Conservation (phyloP, 257 asterid genomes). For the Przewalskia tangutica region DNA sequence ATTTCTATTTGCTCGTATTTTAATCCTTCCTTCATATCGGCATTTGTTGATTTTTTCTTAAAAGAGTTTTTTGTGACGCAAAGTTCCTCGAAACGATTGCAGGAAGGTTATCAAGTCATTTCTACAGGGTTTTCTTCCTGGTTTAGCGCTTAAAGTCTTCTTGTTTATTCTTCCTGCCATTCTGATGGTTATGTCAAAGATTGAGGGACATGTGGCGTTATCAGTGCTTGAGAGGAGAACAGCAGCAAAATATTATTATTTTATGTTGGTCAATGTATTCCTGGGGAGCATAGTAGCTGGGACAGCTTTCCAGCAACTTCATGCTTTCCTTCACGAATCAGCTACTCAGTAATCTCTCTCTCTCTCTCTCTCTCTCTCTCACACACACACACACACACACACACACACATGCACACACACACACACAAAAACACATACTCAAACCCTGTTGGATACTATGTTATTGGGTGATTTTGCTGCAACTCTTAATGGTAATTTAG, state of each 20-base stretch:
- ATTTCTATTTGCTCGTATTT: background rate
- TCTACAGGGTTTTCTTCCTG: conserved; percentile 96
- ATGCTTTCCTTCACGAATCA: conserved; percentile 85
- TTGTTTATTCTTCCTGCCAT: conserved; percentile 53
- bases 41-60: background rate
- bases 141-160: conserved; percentile 76
- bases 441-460: background rate
- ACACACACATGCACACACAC: no score
- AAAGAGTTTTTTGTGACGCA: background rate
- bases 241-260: conserved; percentile 89
- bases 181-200: conserved; percentile 78
- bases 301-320: conserved; percentile 94
- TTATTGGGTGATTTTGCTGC: background rate
- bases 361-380: background rate
- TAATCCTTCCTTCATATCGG: background rate
- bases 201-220: conserved; percentile 81
- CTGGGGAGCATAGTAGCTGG: conserved; percentile 92
- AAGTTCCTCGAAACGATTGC: conserved; percentile 23
- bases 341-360: conserved; percentile 39
- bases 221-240: conserved; percentile 78
- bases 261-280: conserved; percentile 90
- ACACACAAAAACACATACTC: background rate
- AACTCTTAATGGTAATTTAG: background rate
- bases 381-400: background rate
- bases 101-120: conserved; percentile 79